Evolutionary conservation across 2,329 filamentous ascomycete species (phyloP).

Genomic region (Colletotrichum cereale): DNA sequence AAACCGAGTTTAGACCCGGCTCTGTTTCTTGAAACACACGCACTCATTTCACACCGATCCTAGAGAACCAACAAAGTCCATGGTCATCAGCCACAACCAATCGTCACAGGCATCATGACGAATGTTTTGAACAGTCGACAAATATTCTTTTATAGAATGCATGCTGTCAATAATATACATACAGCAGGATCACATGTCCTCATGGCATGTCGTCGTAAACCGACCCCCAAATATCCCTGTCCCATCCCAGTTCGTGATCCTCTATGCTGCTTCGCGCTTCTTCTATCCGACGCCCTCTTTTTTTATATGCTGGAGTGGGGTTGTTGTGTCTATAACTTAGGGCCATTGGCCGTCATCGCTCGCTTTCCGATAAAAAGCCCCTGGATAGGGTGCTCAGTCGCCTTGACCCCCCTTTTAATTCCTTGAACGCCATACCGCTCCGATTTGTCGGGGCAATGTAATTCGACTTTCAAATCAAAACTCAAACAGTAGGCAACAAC

Average conservation of each 20-base stretch:
- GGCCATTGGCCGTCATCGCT: constrained; percentile 39
- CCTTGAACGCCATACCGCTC: constrained; percentile 34
- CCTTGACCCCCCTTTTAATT: constrained; percentile 35
- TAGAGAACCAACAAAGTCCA: no score
- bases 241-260: constrained; percentile 33
- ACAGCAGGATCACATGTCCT: constrained; percentile 40
- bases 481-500: constrained; percentile 18
- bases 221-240: constrained; percentile 26
- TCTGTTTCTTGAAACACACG: not conserved
- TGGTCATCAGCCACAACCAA: not conserved
- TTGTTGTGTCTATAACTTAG: constrained; percentile 36
- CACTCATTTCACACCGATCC: not conserved
- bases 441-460: constrained; percentile 3
- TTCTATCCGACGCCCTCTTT: constrained; percentile 39
- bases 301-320: constrained; percentile 42
- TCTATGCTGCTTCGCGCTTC: constrained; percentile 39
- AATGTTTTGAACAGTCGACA: constrained; percentile 18
- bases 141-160: not conserved
- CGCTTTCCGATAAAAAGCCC: constrained; percentile 33
- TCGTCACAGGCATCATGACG: no score
- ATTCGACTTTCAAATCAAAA: constrained; percentile 15
- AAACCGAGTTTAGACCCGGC: not conserved
- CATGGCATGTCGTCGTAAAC: constrained; percentile 34
- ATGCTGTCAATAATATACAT: constrained; percentile 41
- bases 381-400: constrained; percentile 19